Base-by-base conservation (phyloP, 2,329 filamentous ascomycete species). In the Sporothrix brunneoviolacea region DNA sequence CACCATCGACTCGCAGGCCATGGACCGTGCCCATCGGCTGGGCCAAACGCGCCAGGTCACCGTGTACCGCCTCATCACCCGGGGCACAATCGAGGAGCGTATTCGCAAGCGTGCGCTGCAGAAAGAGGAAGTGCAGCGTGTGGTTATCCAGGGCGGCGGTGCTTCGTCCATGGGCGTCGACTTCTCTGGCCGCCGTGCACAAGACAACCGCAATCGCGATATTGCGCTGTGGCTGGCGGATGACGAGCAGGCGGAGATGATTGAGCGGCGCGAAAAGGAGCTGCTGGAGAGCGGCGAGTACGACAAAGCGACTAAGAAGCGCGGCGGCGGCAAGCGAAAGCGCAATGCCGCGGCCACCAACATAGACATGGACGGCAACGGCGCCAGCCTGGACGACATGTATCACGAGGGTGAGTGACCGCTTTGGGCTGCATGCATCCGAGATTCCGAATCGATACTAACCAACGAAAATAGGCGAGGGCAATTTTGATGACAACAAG, bases 141-240 rank as follows among this genome's bases (percentile, higher is more conserved):
- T 97, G 22, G 91, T 96, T 65, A 97, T 97, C 62, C 87, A 88
- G 44, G 93, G 91, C 59, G 90, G 91, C 52, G 54, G 57, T 13
- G 79, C 82, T 0, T 60, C 62, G 32, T 61, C 58, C 12, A 57
- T 57, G 36, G 79, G 80, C 55, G 91, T 97, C 55, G 93, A 97
- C 73, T 97, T 98, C 76, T 97, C 95, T 66, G 93, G 91, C 46
- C 84, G 93, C 48, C 81, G 84, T 57, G 84, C 84, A 54, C 78
- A 86, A 5, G 91, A 96, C 72, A 96, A 94, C 69, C 83, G 91
- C 56, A 96, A 94, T 65, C 94, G 95, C 70, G 93, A 98, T 63
- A 97, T 97, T 68, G 93, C 93, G 40, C 86, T 97, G 85, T 97
- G 93, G 93, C 83, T 98, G 56, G 91, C 91, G 16, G 93, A 98